phyloP scores from a whole-genome alignment of 2,329 filamentous ascomycete genomes.

The Cucurbitaria berberidis region DNA sequence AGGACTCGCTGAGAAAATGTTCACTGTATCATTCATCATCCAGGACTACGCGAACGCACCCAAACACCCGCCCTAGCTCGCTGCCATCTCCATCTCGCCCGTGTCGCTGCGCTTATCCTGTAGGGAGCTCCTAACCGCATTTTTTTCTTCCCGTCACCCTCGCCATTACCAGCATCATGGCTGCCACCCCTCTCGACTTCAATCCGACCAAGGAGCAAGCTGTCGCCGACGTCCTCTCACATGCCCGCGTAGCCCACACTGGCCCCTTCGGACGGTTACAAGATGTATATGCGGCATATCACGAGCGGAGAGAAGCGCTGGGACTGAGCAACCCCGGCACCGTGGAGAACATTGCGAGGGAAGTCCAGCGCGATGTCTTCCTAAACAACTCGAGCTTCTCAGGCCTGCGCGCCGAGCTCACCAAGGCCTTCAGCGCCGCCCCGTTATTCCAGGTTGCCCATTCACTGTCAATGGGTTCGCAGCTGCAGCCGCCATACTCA shows the following conservation, averaged over 20 bases:
- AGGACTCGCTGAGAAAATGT: conserved; percentile 38
- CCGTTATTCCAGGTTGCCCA: conserved; percentile 98
- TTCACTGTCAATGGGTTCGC: conserved; percentile 89
- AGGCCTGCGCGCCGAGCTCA: conserved; percentile 92
- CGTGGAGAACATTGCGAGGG: conserved; percentile 85
- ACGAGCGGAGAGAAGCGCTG: conserved; percentile 83
- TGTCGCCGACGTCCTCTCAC: conserved; percentile 67
- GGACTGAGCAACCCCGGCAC: conserved; percentile 92
- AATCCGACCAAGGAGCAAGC: conserved; percentile 42
- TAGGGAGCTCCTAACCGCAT: conserved; percentile 8
- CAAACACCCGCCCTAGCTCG: conserved; percentile 15
- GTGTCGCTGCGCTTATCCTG: conserved; percentile 12
- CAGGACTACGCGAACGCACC: conserved; percentile 24
- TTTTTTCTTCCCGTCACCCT: neutral
- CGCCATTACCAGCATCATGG: conserved; percentile 23
- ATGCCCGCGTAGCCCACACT: conserved; percentile 59
- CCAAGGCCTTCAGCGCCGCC: conserved; percentile 91
- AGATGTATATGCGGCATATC: conserved; percentile 82
- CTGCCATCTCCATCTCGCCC: conserved; percentile 26
- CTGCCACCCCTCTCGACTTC: conserved; percentile 39
- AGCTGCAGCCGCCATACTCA: conserved; percentile 90
- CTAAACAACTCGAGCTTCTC: conserved; percentile 97
- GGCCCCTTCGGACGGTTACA: conserved; percentile 74
- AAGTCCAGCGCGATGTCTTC: conserved; percentile 95
- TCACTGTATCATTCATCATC: conserved; percentile 28